Evolutionary conservation across 164 flowering plant species (phyloP), one percentile per base, ranked within the genome.

Genomic region (Dillenia turbinata): DNA sequence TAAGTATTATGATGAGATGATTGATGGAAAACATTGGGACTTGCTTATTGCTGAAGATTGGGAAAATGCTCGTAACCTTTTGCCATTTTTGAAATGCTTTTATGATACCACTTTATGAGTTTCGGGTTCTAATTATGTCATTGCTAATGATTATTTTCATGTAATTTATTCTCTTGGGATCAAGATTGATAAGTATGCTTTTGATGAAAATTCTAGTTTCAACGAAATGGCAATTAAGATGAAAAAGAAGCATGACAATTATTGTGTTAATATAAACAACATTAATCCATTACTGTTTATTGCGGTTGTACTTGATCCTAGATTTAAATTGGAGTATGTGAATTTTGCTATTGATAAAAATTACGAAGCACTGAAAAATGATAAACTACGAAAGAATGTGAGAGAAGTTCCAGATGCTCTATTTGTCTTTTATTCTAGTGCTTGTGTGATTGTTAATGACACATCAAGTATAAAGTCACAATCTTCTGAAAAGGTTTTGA

Each of bases 241-340:
- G 7, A 33, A 33, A 33, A 5, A 33, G 40, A 33, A 33, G 40
- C 7, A 33, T 33, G 7, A 49, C 7, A 64, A 69, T 43, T 69
- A 69, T 58, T 69, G 55, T 44, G 72, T 54, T 12, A 47, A 60
- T 22, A 10, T 44, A 10, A 26, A 63, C 5, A 69, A 69, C 9
- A 52, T 52, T 12, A 63, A 63, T n/a, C 12, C 43, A 45, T 26
- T 69, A 50, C 44, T 57, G 9, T 46, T 63, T 14, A 44, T 59
- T 40, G 49, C 43, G 12, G 26, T 65, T 49, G 43, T 65, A 8
- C 33, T 65, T 26, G 56, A 65, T 57, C 56, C 56, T 16, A 15
- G 56, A 16, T 53, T 9, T 53, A 22, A 53, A 8, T 53, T 22
- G 43, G 24, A 53, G 26, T 53, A 15, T 17, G 12, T 53, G 26